Evolutionary conservation across 2,329 filamentous ascomycete genomes (phyloP).

Genomic region (Penicillium olsonii): DNA sequence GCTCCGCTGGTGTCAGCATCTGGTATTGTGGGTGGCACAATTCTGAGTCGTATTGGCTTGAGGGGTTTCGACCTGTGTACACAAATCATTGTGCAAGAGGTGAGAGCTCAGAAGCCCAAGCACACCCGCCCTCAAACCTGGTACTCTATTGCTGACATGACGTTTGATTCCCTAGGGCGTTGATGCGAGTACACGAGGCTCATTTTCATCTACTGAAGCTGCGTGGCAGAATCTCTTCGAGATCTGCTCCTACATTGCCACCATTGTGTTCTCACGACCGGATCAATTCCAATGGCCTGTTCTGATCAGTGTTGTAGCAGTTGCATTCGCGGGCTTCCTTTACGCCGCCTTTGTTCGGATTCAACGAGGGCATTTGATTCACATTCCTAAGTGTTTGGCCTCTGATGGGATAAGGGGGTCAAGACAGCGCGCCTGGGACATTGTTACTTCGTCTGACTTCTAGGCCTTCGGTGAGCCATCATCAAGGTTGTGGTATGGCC

Average conservation of each 20-base stretch:
- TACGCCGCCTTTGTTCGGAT: slow-evolving; percentile 61
- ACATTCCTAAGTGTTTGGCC: slow-evolving; percentile 27
- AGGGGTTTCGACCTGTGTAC: slow-evolving; percentile 64
- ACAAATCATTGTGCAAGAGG: slow-evolving; percentile 64
- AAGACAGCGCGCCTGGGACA: not conserved
- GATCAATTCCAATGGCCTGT: slow-evolving; percentile 67
- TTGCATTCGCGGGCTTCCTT: slow-evolving; percentile 30
- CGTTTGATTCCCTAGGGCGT: slow-evolving; percentile 48
- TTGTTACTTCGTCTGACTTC: not conserved
- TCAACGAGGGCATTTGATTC: slow-evolving; percentile 62
- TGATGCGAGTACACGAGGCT: slow-evolving; percentile 58
- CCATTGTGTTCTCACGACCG: slow-evolving; percentile 64
- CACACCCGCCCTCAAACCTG: not conserved
- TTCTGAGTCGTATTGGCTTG: slow-evolving; percentile 61
- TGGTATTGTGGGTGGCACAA: slow-evolving; percentile 47
- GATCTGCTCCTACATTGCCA: slow-evolving; percentile 65
- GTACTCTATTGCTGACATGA: not conserved
- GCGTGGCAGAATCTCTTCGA: slow-evolving; percentile 71
- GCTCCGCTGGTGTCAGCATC: slow-evolving; percentile 21
- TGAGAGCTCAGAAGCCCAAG: slow-evolving; percentile 27
- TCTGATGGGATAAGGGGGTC: not conserved
- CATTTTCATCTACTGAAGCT: slow-evolving; percentile 69
- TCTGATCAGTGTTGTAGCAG: slow-evolving; percentile 54
- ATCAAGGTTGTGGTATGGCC: no score
- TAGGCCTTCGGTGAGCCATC: not conserved